Evolutionary conservation across 768 basidiomycete species (phyloP), one percentile per base, ranked within the genome.

Genomic region (Terana coerulea): DNA sequence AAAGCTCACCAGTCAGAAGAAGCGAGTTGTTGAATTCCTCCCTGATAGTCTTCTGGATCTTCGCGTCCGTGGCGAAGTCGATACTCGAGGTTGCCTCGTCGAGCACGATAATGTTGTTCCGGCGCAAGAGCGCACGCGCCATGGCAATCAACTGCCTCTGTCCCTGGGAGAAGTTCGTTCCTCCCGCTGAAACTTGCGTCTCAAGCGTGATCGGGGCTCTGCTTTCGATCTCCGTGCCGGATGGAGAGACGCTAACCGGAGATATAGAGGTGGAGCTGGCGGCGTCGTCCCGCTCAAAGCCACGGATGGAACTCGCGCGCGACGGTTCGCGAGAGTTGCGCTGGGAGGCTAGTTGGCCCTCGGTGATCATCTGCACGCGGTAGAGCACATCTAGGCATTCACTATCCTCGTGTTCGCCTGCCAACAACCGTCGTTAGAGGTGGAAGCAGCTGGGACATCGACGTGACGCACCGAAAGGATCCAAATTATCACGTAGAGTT

Each of bases 131-230:
- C 0, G 91, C 89, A 5, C 91, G 78, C 0, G 90, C 91, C 86
- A 92, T 86, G 1, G 89, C 86, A 47, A 93, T 87, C 14, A 92
- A 70, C 60, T 98, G 94, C 9, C 92, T 68, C 63, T 98, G 93
- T 9, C 95, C 94, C 53, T 93, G 90, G 1, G 90, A 94, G 67
- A 97, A 95, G 70, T 97, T 95, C 26, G 83, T 76, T 0, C 93
- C 93, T 0, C 92, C 92, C 0, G 89, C 76, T 0, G 90, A 90
- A 8, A 95, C 86, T 53, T 86, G 82, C 0, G 86, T 89, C 17
- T 89, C 82, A 3, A 95, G 74, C 0, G 80, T 75, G 25, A 95
- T 71, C 0, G 72, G 71, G 0, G 73, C 75, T 61, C 79, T 86
- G 26, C 60, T 48, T 19, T 88, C 86, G 2, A 75, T 63, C 21